Evolutionary conservation across 2,329 filamentous ascomycete genomes (phyloP).

Genomic region (Pyrenophora tritici-repentis): DNA sequence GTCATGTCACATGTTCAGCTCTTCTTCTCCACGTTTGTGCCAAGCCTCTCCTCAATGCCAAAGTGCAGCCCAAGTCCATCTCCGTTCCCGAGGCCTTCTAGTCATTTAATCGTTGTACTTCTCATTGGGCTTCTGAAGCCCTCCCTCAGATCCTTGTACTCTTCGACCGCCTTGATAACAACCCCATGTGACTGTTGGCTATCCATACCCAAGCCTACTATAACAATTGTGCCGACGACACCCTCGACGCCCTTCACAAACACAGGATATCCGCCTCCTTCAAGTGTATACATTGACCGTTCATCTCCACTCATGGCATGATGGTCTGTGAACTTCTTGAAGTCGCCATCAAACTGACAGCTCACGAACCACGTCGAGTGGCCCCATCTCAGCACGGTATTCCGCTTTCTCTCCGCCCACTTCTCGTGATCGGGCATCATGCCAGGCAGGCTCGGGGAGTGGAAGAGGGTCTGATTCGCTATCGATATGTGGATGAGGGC

Average conservation of each 20-base stretch:
- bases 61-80: constrained; percentile 17
- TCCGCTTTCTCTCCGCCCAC: constrained; percentile 68
- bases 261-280: constrained; percentile 77
- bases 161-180: constrained; percentile 70
- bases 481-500: constrained; percentile 68
- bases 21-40: neutral
- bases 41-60: neutral
- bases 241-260: constrained; percentile 75
- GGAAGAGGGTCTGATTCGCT: constrained; percentile 70
- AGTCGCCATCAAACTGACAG: constrained; percentile 70
- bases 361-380: constrained; percentile 72
- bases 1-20: neutral
- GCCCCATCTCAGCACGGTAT: constrained; percentile 73
- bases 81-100: constrained; percentile 22
- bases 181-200: constrained; percentile 79
- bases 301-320: constrained; percentile 62
- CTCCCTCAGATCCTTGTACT: constrained; percentile 52
- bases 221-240: constrained; percentile 73
- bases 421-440: constrained; percentile 72
- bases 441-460: constrained; percentile 68
- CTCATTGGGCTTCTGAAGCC: constrained; percentile 43
- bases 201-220: constrained; percentile 68
- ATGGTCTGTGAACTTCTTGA: constrained; percentile 67
- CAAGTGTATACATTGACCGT: constrained; percentile 70
- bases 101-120: constrained; percentile 42